phyloP scores from a whole-genome alignment of 1,284 basidiomycete species.

The Mrakiaceae sp. region DNA sequence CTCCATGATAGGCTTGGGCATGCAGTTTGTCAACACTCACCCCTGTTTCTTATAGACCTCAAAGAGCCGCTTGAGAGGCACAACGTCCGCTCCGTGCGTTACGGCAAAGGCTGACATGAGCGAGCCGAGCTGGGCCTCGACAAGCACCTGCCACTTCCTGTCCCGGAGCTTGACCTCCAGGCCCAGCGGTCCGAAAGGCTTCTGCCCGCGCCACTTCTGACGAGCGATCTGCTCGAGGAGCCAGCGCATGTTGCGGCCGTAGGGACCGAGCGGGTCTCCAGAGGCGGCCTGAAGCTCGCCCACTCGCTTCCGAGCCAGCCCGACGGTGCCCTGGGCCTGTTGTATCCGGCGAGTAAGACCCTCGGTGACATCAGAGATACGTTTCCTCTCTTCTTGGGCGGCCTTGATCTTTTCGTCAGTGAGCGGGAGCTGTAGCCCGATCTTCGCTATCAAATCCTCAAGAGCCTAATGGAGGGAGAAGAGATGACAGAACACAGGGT shows the following conservation, averaged over 20 bases:
- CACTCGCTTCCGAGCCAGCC: too few species aligned
- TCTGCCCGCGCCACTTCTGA: slow-evolving; percentile 52
- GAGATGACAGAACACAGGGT: background rate
- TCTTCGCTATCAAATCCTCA: background rate
- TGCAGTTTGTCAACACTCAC: background rate
- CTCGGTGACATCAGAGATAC: background rate
- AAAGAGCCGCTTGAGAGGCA: slow-evolving; percentile 52
- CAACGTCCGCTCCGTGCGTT: slow-evolving; percentile 57
- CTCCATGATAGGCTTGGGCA: background rate
- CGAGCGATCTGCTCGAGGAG: slow-evolving; percentile 49
- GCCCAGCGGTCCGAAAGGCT: slow-evolving; percentile 81
- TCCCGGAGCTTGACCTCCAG: slow-evolving; percentile 65
- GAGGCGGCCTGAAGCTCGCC: background rate
- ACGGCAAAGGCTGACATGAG: slow-evolving; percentile 66
- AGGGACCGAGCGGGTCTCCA: slow-evolving; percentile 45
- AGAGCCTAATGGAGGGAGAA: background rate
- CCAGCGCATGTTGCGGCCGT: slow-evolving; percentile 28
- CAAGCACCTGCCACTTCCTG: slow-evolving; percentile 51
- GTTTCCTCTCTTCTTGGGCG: background rate
- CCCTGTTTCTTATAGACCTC: slow-evolving; percentile 23
- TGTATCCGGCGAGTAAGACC: too few species aligned
- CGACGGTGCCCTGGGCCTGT: too few species aligned
- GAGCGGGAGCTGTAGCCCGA: background rate
- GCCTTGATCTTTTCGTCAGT: background rate
- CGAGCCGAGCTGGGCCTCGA: slow-evolving; percentile 54